Evolutionary conservation across 768 basidiomycete genomes (phyloP), one percentile per base, ranked within the genome.

Genomic region (Pleurotus djamor): DNA sequence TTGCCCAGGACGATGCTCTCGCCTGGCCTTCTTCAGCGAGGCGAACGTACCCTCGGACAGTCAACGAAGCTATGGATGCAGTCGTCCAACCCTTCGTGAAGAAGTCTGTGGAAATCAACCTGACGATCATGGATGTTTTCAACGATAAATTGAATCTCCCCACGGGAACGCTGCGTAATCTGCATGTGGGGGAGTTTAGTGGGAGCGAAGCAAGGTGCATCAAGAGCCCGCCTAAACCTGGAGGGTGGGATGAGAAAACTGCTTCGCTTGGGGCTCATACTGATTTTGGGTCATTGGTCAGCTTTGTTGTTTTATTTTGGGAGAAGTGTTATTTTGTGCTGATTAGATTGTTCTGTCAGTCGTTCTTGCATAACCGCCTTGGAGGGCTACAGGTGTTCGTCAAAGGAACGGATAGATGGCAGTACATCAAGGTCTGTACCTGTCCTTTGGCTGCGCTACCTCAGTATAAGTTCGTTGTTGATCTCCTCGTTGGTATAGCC

Each of bases 381-480:
- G 88, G 89, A 3, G 89, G 89, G 0, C 72, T 91, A 3, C 89
- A 90, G 60, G 87, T 90, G 0, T 74, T 88, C 49, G 79, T 80
- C 0, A 87, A 86, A 1, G 86, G 83, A 12, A 66, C 78, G 5
- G 80, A 85, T 28, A 68, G 79, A 17, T 91, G 89, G 89, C 82
- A 83, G 66, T 90, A 89, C 62, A 75, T 90, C 64, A 83, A 81
- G 78, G 87, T 87, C 60, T 71, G 72, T 38, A 69, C 68, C 2
- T 7, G 61, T 48, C 68, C 2, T 7, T 62, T 48, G 35, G 28
- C 33, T 12, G 28, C 17, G 34, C 38, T n/a, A n/a, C 38, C 5
- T 47, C 35, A 43, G 5, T 5, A 17, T 16, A 52, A 4, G 7
- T n/a, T 44, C 44, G 5, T 32, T 45, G 45, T 10, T 3, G 16